phyloP scores from a whole-genome alignment of 768 basidiomycete species.

The Leucocoprinus sp. region DNA sequence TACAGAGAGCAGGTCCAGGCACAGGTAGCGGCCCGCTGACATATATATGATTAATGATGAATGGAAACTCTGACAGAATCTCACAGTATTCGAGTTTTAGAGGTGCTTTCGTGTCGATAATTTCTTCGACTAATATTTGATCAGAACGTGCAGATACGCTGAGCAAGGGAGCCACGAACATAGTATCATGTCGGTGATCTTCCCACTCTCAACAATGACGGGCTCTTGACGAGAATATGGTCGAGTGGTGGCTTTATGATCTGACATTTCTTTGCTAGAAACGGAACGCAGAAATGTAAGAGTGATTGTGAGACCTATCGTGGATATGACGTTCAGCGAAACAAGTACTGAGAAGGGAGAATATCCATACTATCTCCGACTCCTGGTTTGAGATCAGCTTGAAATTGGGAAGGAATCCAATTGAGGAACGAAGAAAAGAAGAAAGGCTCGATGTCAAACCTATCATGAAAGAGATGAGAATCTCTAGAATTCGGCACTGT shows the following conservation, averaged over 20 bases:
- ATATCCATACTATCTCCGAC: conserved; percentile 44
- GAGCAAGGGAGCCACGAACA: too few species aligned
- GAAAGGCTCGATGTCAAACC: conserved; percentile 57
- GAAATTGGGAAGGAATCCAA: conserved; percentile 62
- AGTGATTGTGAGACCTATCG: conserved; percentile 49
- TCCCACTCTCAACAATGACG: too few species aligned
- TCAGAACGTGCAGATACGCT: background rate
- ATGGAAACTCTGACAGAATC: background rate
- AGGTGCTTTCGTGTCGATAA: conserved; percentile 25
- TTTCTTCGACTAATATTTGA: conserved; percentile 17
- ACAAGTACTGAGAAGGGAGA: background rate
- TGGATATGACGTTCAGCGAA: background rate
- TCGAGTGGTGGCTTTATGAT: conserved; percentile 15
- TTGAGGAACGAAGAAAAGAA: conserved; percentile 59
- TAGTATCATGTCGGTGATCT: too few species aligned
- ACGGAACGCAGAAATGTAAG: conserved; percentile 47
- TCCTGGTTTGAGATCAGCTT: conserved; percentile 33
- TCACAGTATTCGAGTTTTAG: conserved; percentile 19
- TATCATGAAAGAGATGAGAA: conserved; percentile 15
- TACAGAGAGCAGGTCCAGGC: conserved; percentile 38
- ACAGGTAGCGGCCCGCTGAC: conserved; percentile 27
- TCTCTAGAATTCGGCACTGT: background rate
- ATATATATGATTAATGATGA: background rate
- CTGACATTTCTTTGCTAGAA: too few species aligned
- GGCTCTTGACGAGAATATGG: background rate